phyloP scores from a whole-genome alignment of 108 stramenopile genomes.

The Nitzschia putrida region DNA sequence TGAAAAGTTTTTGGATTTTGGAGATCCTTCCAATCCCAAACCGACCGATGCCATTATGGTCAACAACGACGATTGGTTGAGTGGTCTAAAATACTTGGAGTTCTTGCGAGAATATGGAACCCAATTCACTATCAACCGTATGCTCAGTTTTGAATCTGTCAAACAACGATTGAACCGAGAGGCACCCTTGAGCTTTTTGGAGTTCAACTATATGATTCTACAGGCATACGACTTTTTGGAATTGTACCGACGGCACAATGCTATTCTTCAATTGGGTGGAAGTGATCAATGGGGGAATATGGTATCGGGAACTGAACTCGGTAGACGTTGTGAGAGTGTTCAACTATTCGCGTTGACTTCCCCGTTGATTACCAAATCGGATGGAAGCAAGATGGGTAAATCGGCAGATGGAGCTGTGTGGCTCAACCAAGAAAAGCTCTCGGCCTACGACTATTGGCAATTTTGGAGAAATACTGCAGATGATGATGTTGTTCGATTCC shows the following conservation, averaged over 20 bases:
- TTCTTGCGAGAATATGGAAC: conserved; percentile 96
- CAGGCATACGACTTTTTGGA: conserved; percentile 99
- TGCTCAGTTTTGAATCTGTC: conserved; percentile 94
- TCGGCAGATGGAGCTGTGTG: conserved; percentile 96
- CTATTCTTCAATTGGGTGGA: conserved; percentile 92
- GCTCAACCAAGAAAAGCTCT: conserved; percentile 89
- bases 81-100: conserved; percentile 76
- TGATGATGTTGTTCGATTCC: conserved; percentile 90
- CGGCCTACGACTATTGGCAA: conserved; percentile 98
- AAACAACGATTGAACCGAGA: conserved; percentile 89
- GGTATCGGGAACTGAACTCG: conserved; percentile 91
- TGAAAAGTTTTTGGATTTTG: conserved; percentile 77
- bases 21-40: conserved; percentile 20
- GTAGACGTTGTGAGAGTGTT: conserved; percentile 77
- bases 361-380: conserved; percentile 94
- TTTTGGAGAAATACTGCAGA: conserved; percentile 97
- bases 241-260: conserved; percentile 77
- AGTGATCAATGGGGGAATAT: conserved; percentile 99
- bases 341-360: conserved; percentile 95
- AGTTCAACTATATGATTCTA: conserved; percentile 99
- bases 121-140: conserved; percentile 97
- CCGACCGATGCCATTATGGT: conserved; percentile 85
- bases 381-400: conserved; percentile 99
- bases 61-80: conserved; percentile 96
- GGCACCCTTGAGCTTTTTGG: conserved; percentile 93